Percentiles rank a stretch among this genome's conserved stretches.
Conservation (phyloP, 805 yeast genomes). For the Yueomyces sinensis region DNA sequence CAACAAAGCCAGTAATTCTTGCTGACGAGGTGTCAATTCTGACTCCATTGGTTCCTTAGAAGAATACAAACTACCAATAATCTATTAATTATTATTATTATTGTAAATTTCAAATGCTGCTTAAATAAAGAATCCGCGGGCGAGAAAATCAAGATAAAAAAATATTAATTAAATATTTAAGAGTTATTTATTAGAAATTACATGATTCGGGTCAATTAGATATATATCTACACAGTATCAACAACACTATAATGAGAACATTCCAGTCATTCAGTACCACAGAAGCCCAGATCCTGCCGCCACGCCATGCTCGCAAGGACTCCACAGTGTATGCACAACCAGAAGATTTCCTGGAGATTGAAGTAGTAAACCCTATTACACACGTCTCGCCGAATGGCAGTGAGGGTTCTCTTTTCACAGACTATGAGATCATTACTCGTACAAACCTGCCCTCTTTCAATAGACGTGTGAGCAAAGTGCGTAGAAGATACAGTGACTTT, state of each 20-base stretch:
- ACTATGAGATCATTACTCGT: conserved; percentile 79
- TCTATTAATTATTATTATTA: too few relatives aligned
- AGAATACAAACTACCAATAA: too few relatives aligned
- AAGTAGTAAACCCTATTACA: conserved; percentile 36
- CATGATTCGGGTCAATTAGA: too few relatives aligned
- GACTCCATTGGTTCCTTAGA: too few relatives aligned
- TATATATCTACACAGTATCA: conserved; percentile 13
- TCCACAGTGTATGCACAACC: conserved; percentile 88
- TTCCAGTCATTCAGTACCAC: conserved; percentile 19
- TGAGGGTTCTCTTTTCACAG: conserved; percentile 48
- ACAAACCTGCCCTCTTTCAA: conserved; percentile 86
- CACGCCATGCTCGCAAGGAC: conserved; percentile 39
- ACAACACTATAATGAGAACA: conserved; percentile 18
- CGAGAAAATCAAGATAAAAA: too few relatives aligned
- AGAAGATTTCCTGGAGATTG: conserved; percentile 85
- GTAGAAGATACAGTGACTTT: conserved; percentile 85
- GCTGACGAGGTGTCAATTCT: too few relatives aligned
- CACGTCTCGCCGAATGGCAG: conserved; percentile 23
- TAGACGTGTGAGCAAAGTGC: conserved; percentile 46
- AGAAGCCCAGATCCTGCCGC: conserved; percentile 11
- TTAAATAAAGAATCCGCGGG: too few relatives aligned
- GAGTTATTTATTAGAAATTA: too few relatives aligned
- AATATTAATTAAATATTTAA: too few relatives aligned
- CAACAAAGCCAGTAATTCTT: too few relatives aligned
- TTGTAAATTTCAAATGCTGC: too few relatives aligned